Base-by-base conservation (phyloP, 148 eudicot species). In the Pharnaceum exiguum region DNA sequence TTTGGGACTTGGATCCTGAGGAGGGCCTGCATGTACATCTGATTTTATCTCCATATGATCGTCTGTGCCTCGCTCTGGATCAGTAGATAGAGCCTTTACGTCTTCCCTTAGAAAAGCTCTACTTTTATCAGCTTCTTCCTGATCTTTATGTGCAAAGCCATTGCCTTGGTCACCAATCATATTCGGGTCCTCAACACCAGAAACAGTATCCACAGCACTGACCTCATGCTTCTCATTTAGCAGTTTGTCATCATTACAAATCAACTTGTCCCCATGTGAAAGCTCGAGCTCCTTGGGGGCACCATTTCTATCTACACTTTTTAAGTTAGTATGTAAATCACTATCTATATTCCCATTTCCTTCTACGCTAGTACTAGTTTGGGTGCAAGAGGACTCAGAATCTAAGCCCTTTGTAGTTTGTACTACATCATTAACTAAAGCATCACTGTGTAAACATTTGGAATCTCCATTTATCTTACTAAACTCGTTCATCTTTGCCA, bases 311-410 rank as follows among this genome's bases (percentile, higher is more conserved):
- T 67, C 77, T 60, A 62, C 66, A 59, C 56, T 68, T 61, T 52
- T 75, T 45, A 71, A 60, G 55, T 62, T 66, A 64, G 68, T 65
- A 64, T 38, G 46, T 30, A 64, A 57, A 37, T 78, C 75, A 61
- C 72, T 63, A 25, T 75, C 72, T 52, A 61, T 75, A 69, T 70
- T 77, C 52, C 65, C 69, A 69, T 69, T 77, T 39, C 72, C 85
- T 59, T 76, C 84, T 72, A 71, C 26, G 58, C 68, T 70, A 65
- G 46, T 18, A 67, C 79, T 63, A 56, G 76, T 65, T 37, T 49
- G 75, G 32, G 71, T 75, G 78, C 86, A 77, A 48, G 78, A 72
- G 28, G 98, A 81, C 59, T 75, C 89, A 13, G 80, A 80, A 59
- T 83, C 91, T 64, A 85, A 74, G 66, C 67, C 84, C 74, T 81